Evolutionary conservation across 1,284 basidiomycete species (phyloP).

Genomic region (Cryptococcus sp.): DNA sequence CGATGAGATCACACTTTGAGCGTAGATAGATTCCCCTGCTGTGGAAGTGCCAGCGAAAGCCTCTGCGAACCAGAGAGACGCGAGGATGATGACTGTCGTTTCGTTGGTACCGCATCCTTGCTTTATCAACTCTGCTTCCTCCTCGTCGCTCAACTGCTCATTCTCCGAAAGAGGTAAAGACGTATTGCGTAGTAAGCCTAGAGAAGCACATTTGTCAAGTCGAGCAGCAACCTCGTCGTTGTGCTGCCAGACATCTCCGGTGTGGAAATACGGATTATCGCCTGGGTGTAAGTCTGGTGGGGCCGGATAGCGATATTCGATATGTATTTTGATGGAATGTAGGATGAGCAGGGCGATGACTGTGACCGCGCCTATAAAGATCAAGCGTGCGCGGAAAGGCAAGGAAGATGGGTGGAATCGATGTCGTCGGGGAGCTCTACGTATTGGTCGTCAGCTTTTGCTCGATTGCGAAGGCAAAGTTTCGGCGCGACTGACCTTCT

Average conservation of each 20-base stretch:
- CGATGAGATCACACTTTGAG: slow-evolving; percentile 41
- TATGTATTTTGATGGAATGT: neutral
- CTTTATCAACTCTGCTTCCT: slow-evolving; percentile 21
- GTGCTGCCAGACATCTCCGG: slow-evolving; percentile 34
- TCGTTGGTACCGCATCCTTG: slow-evolving; percentile 41
- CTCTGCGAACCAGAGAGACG: slow-evolving; percentile 34
- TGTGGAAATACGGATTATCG: slow-evolving; percentile 34
- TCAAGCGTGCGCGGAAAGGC: neutral
- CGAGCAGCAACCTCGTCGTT: slow-evolving; percentile 26
- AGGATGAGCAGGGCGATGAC: neutral
- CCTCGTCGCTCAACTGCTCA: slow-evolving; percentile 12
- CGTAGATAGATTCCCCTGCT: slow-evolving; percentile 42
- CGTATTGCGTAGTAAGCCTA: slow-evolving; percentile 35
- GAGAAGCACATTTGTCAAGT: slow-evolving; percentile 27
- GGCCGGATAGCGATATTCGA: neutral
- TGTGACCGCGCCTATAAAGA: neutral
- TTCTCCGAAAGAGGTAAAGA: slow-evolving; percentile 15
- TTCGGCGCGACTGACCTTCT: neutral
- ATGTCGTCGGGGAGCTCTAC: neutral
- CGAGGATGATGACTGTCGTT: slow-evolving; percentile 42
- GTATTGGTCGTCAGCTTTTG: neutral
- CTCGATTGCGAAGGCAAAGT: no score
- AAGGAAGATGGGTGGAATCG: neutral
- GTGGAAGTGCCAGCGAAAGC: slow-evolving; percentile 26
- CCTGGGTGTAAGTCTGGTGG: neutral